Evolutionary conservation across 2,329 filamentous ascomycete genomes (phyloP), one percentile per base, ranked within the genome.

Genomic region (Rachicladosporium sp.): DNA sequence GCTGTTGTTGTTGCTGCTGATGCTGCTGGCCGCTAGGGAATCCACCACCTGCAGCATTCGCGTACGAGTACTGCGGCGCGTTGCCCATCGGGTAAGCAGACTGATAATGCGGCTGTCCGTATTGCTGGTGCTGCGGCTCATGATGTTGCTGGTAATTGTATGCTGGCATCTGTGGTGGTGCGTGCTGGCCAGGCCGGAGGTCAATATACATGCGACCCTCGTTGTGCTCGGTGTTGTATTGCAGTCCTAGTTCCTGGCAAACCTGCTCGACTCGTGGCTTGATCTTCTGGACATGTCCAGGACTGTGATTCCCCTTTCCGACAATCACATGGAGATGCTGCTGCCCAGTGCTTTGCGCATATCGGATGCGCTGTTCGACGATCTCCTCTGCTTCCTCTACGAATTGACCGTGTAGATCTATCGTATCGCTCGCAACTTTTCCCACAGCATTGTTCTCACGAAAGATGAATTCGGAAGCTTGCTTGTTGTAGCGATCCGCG

Each of bases 301-400:
- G 68, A 37, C 78, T 85, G 65, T 98, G 91, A 60, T 93, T 91
- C 3, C 91, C 91, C 63, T 89, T 93, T 55, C 91, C 91, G 27
- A 96, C 89, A 54, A 98, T 95, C 31, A 93, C 88, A 64, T 94
- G 87, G 41, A 98, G 67, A 64, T 94, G 85, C 12, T 69, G 76
- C 65, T 93, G 81, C 1, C 84, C 84, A 29, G 76, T 72, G 38
- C 72, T 61, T 57, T 77, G 76, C 43, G 87, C 87, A 50, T 83
- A 79, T 49, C 76, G 75, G 55, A 98, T 93, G 49, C 91, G 74
- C 62, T 84, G 71, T 65, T 89, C 84, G 12, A 96, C 68, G 42
- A 95, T 91, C 47, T 85, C 76, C 67, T 94, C 87, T 4, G 91
- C 91, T 67, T 96, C 91, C 59, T 94, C 85, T 43, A 94, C 88